Evolutionary conservation across 805 yeast species (phyloP).

Genomic region (Saturnispora zaruensis): DNA sequence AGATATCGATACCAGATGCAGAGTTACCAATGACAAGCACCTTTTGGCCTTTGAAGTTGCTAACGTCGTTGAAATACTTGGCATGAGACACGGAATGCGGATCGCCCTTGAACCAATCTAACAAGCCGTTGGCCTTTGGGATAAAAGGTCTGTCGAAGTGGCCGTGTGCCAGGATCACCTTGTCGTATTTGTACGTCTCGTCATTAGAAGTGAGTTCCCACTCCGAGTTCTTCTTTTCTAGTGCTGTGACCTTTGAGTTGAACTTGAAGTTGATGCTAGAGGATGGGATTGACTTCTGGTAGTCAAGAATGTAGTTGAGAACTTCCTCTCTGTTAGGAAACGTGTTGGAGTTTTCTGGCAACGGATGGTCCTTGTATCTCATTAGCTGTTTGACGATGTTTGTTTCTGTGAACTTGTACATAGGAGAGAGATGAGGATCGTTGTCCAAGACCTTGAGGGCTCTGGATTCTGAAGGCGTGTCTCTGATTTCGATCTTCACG

Average conservation of each 20-base stretch:
- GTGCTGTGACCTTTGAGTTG: conserved; percentile 39
- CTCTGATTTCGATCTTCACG: conserved; percentile 15
- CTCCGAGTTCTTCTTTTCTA: conserved; percentile 25
- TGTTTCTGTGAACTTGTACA: conserved; percentile 30
- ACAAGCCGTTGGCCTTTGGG: conserved; percentile 36
- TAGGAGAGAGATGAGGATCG: conserved; percentile 24
- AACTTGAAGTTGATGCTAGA: conserved; percentile 27
- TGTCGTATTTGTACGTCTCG: conserved; percentile 20
- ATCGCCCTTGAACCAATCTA: conserved; percentile 25
- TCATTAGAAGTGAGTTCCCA: conserved; percentile 22
- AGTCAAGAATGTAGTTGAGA: conserved; percentile 48
- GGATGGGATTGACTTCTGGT: conserved; percentile 36
- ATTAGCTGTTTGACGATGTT: conserved; percentile 27
- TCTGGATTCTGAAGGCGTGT: conserved; percentile 12
- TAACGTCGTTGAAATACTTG: conserved; percentile 32
- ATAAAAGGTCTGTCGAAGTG: conserved; percentile 41
- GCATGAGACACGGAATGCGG: conserved; percentile 35
- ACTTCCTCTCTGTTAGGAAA: conserved; percentile 61
- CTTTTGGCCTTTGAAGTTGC: conserved; percentile 27
- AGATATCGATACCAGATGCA: conserved; percentile 64
- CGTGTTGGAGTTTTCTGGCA: conserved; percentile 32
- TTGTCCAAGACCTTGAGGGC: conserved; percentile 15
- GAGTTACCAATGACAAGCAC: conserved; percentile 38
- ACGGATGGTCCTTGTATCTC: conserved; percentile 25
- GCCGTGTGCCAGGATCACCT: conserved; percentile 38